A percentile compares a stretch with the other conserved stretches of the same genome.
phyloP scores from a whole-genome alignment of 164 flowering plant species.

The Nymphaea thermarum region DNA sequence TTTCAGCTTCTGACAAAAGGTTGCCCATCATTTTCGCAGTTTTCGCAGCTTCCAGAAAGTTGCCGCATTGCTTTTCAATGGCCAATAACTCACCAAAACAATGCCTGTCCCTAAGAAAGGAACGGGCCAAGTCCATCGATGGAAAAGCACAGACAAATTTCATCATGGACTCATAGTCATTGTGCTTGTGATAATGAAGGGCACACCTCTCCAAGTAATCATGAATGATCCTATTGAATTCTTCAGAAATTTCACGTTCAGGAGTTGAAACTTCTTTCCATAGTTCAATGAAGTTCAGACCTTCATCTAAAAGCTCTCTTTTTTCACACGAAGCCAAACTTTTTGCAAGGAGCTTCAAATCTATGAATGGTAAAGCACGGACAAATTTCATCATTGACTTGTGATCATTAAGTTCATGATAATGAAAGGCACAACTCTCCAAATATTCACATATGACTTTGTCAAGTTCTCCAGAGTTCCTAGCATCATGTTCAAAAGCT shows the following conservation, averaged over 20 bases:
- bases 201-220: conserved; percentile 37
- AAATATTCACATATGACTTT: conserved; percentile 12
- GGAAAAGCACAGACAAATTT: conserved; percentile 27
- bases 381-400: conserved; percentile 38
- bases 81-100: conserved; percentile 39
- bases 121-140: conserved; percentile 22
- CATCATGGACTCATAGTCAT: conserved; percentile 32
- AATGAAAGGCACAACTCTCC: conserved; percentile 37
- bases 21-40: conserved; percentile 39
- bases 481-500: conserved; percentile 1
- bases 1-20: conserved; percentile 34
- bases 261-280: conserved; percentile 15
- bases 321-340: conserved; percentile 11
- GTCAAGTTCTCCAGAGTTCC: conserved; percentile 18
- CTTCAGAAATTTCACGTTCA: conserved; percentile 11
- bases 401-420: conserved; percentile 21
- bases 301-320: conserved; percentile 35
- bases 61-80: conserved; percentile 38
- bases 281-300: conserved; percentile 28
- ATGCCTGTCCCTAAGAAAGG: conserved; percentile 19
- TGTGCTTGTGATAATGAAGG: conserved; percentile 22
- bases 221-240: conserved; percentile 14
- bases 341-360: conserved; percentile 24
- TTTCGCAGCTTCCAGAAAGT: conserved; percentile 41
- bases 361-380: conserved; percentile 22